These are phyloP conservation scores for Termitomyces sp. DNA, from an alignment of 768 basidiomycete species.

Conservation along the genomic window DNA sequence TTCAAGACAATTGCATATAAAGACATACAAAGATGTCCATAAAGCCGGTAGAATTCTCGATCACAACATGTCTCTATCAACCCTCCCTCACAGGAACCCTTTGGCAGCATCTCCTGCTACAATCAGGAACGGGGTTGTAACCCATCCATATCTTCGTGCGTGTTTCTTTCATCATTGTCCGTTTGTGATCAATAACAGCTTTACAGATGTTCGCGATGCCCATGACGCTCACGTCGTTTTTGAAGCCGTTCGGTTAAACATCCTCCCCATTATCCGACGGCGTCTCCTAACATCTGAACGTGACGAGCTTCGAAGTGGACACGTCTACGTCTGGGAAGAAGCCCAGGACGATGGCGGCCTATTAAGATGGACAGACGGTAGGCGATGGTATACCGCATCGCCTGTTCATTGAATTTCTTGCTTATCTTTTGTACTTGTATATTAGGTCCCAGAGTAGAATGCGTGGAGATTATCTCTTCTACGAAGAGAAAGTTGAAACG, in stretches of 20 bases:
- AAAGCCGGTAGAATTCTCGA: slow-evolving; percentile 10
- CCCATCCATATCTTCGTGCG: slow-evolving; percentile 46
- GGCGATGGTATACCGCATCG: slow-evolving; percentile 51
- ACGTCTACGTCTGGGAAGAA: slow-evolving; percentile 85
- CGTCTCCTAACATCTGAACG: slow-evolving; percentile 66
- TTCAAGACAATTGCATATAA: slow-evolving; percentile 18
- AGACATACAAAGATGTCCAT: slow-evolving; percentile 17
- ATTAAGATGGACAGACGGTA: slow-evolving; percentile 78
- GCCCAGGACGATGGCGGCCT: slow-evolving; percentile 68
- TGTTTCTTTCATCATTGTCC: background rate
- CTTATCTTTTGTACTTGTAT: background rate
- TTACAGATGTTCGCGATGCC: slow-evolving; percentile 70
- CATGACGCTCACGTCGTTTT: slow-evolving; percentile 72
- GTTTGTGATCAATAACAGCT: background rate
- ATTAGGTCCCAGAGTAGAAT: slow-evolving; percentile 80
- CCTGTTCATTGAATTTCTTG: background rate
- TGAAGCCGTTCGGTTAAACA: slow-evolving; percentile 68
- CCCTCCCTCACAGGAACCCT: slow-evolving; percentile 15
- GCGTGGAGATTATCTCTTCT: slow-evolving; percentile 79
- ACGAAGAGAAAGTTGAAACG: slow-evolving; percentile 78
- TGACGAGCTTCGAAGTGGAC: slow-evolving; percentile 64
- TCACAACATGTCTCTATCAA: slow-evolving; percentile 14
- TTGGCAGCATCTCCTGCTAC: slow-evolving; percentile 15
- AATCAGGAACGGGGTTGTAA: slow-evolving; percentile 28
- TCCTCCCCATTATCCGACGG: slow-evolving; percentile 66